Base-by-base conservation (phyloP, 106 monocot genomes). In the Amphibolis antarctica region DNA sequence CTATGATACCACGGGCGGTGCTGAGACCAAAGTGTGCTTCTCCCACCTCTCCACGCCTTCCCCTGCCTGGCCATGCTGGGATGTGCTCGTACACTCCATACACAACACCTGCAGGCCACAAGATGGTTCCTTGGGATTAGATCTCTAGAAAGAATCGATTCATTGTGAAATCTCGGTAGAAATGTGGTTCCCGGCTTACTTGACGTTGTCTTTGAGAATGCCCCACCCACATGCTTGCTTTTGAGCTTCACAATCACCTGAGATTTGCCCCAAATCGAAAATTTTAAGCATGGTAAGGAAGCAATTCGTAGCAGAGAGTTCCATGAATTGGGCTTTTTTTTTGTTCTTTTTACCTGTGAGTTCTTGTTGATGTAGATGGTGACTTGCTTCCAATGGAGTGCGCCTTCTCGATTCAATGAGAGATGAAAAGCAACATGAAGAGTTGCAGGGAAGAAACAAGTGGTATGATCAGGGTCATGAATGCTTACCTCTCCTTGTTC, bases 201-300 rank as follows among this genome's bases (percentile, higher is more conserved):
- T 62, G 79, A 86, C 55, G 83, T 86, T 62, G 79, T 94, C 81
- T 89, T 94, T 26, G 83, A 77, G 52, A 94, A 81, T 23, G 89
- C 81, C 10, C 81, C 83, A 45, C 93, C 86, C 5, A 83, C 77
- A 46, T 81, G 78, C 58, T 79, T 89, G 89, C 86, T 86, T 30
- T 89, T 89, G 50, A 89, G 75, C 75, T 89, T 83, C 21, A 80
- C 81, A 11, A 86, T 78, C n/a, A 92, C 86, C 91, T 89, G 49
- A 49, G 17, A 19, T 17, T 49, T n/a, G n/a, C n/a, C n/a, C n/a
- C n/a, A n/a, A n/a, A n/a, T 49, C 49, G 4, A 3, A 19, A 17
- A 17, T 10, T n/a, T n/a, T n/a, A n/a, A n/a, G n/a, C n/a, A n/a
- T n/a, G n/a, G n/a, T n/a, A n/a, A n/a, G n/a, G n/a, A n/a, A n/a